Evolutionary conservation across 2,329 filamentous ascomycete genomes (phyloP).

Genomic region (Westerdykella sp.): DNA sequence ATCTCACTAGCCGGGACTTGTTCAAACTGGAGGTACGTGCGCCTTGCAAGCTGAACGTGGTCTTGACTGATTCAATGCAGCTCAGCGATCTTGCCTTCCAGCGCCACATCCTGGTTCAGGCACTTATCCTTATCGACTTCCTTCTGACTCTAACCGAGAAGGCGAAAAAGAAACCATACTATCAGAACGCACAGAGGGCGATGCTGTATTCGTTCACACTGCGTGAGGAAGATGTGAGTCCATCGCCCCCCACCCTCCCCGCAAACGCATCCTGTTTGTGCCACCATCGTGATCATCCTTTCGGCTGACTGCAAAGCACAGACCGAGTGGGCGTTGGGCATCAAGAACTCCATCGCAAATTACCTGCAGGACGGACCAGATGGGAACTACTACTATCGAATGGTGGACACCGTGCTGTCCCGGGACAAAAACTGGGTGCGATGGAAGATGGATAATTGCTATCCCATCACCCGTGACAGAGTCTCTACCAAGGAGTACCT

Average conservation of each 20-base stretch:
- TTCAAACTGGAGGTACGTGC: constrained; percentile 80
- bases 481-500: constrained; percentile 64
- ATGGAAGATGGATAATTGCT: constrained; percentile 95
- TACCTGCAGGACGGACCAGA: constrained; percentile 77
- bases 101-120: constrained; percentile 89
- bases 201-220: constrained; percentile 75
- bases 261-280: constrained; percentile 12
- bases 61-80: constrained; percentile 42
- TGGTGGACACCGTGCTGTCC: constrained; percentile 92
- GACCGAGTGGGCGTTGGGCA: constrained; percentile 77
- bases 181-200: constrained; percentile 71
- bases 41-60: constrained; percentile 7
- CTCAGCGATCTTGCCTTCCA: constrained; percentile 92
- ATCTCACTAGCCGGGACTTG: constrained; percentile 91
- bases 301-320: constrained; percentile 40
- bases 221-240: constrained; percentile 73
- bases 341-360: constrained; percentile 69
- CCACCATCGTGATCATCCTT: constrained; percentile 18
- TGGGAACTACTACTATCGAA: constrained; percentile 89
- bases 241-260: constrained; percentile 12
- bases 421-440: constrained; percentile 98
- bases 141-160: constrained; percentile 80
- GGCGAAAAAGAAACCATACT: constrained; percentile 71
- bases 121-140: constrained; percentile 90
- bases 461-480: constrained; percentile 70